Evolutionary conservation across 2,329 filamentous ascomycete genomes (phyloP), one percentile per base, ranked within the genome.

Genomic region (Aureobasidium pullulans): DNA sequence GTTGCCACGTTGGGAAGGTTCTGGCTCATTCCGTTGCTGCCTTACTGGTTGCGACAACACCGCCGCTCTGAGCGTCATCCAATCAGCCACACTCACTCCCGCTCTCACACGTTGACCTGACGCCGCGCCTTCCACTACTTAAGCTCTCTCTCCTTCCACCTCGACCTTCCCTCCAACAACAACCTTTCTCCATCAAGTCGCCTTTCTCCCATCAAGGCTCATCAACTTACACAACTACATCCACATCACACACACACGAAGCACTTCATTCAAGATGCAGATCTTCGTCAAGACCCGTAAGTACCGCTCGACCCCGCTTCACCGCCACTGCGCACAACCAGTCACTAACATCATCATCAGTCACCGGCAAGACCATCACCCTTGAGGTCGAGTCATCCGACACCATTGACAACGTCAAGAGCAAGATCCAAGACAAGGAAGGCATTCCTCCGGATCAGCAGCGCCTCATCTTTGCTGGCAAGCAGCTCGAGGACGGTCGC

Each of bases 361-460:
- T 86, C 57, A 86, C 84, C 63, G 83, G 83, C 68, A 85, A 86
- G 78, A 86, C 83, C 63, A 86, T 86, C 72, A 86, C 83, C 74
- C 77, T 86, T 6, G 83, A 86, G 73, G 84, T 86, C 7, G 84
- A 86, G 72, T 84, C 81, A 15, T 89, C 85, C 0, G 91, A 96
- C 68, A 96, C 91, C 42, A 96, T 96, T 75, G 91, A 96, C 80
- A 96, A 96, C 63, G 92, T 96, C 40, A 96, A 96, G 85, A 85
- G 83, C 53, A 96, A 96, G 84, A 96, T 96, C 44, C 92, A 96
- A 76, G 92, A 96, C 71, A 96, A 96, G 84, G 92, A 96, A 76
- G 92, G 92, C 29, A 96, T 96, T 60, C 93, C 92, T 48, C 92
- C 92, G 10, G 92, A 96, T 72, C 92, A 97, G 77, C 92, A 96